Conservation (phyloP, 2,329 filamentous ascomycete species). For the Apiospora marii region DNA sequence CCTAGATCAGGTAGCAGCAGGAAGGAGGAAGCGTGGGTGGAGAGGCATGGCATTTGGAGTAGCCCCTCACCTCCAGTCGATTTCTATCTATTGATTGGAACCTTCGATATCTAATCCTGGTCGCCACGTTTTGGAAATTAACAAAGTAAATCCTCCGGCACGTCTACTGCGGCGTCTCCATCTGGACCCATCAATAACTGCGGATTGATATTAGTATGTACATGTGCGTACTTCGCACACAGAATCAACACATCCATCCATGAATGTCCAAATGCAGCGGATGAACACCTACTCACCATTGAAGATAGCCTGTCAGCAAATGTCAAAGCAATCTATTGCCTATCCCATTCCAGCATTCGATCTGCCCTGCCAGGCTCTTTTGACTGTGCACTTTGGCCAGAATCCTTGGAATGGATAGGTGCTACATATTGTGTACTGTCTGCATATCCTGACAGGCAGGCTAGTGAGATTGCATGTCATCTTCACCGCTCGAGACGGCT, state of each 20-base stretch:
- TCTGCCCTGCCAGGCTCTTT: not conserved
- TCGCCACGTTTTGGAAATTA: constrained; percentile 5
- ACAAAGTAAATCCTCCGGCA: not conserved
- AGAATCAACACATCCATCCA: not conserved
- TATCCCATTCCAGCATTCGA: not conserved
- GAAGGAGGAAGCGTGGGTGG: not conserved
- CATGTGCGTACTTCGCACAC: not conserved
- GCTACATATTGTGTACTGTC: no score
- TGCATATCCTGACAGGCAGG: not conserved
- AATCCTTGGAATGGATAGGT: not conserved
- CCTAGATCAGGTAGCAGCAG: not conserved
- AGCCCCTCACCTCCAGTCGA: not conserved
- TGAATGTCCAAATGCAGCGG: not conserved
- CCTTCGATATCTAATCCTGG: not conserved
- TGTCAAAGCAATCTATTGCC: not conserved
- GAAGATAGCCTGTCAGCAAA: not conserved
- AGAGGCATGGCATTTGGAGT: not conserved
- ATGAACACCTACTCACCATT: not conserved
- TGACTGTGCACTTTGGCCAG: not conserved
- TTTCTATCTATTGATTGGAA: not conserved
- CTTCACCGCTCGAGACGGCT: not conserved
- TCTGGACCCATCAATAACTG: not conserved
- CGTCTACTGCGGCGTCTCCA: not conserved
- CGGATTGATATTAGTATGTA: not conserved
- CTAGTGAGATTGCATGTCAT: not conserved